These are phyloP conservation scores for Chalciporus sp. DNA, from an alignment of 1,284 basidiomycete species.

Conservation along the genomic window DNA sequence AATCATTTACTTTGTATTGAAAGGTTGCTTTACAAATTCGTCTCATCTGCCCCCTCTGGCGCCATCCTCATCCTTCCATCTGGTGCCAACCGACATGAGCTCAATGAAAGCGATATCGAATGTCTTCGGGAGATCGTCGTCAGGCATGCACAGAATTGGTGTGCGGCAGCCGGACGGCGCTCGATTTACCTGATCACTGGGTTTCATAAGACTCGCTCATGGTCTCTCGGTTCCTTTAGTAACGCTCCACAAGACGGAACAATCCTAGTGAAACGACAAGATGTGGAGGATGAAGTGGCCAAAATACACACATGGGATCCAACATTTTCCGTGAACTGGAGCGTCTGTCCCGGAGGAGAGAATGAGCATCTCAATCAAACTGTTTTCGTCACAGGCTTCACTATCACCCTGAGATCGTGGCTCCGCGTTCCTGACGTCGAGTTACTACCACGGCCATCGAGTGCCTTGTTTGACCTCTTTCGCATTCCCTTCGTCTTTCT, in stretches of 20 bases:
- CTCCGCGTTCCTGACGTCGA: too few species aligned
- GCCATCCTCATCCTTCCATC: conserved; percentile 12
- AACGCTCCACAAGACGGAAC: not conserved
- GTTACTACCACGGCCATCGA: too few species aligned
- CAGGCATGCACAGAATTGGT: not conserved
- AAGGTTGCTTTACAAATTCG: too few species aligned
- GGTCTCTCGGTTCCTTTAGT: too few species aligned
- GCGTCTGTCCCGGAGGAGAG: not conserved
- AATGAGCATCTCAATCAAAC: conserved; percentile 4
- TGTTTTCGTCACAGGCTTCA: conserved; percentile 12
- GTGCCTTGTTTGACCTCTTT: too few species aligned
- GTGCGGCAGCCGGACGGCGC: not conserved
- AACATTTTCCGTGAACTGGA: not conserved
- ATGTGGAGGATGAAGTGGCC: not conserved
- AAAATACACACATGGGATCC: not conserved
- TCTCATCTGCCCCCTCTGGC: too few species aligned
- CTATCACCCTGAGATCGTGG: conserved; percentile 2
- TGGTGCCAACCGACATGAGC: conserved; percentile 1
- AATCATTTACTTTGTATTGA: too few species aligned
- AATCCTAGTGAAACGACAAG: not conserved
- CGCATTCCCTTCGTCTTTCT: too few species aligned
- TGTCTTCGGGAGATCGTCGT: too few species aligned
- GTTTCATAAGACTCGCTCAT: too few species aligned
- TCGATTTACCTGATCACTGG: too few species aligned
- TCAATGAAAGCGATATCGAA: not conserved